A percentile compares a stretch with the other conserved stretches of the same genome.
Evolutionary conservation across 805 yeast species (phyloP).

Genomic region (Ogataea populi-albae): DNA sequence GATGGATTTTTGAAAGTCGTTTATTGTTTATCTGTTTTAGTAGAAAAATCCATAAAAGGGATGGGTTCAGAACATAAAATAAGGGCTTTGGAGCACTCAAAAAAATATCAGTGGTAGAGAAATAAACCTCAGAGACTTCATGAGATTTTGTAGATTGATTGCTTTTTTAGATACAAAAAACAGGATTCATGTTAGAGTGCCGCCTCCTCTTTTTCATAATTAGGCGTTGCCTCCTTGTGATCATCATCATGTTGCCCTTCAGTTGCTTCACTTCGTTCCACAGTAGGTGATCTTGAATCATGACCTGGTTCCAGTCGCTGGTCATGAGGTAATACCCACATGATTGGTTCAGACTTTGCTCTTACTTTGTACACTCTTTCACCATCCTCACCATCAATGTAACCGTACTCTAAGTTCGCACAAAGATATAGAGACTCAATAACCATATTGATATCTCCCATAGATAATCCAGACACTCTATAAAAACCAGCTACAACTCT

Average conservation of each 20-base stretch:
- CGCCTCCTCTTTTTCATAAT: constrained; percentile 1
- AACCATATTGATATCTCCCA: constrained; percentile 51
- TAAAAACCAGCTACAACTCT: constrained; percentile 63
- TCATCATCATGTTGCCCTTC: background rate
- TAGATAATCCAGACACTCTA: constrained; percentile 66
- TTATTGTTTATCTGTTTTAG: background rate
- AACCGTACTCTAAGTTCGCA: constrained; percentile 40
- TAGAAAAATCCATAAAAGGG: too few relatives aligned
- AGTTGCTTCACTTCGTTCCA: constrained; percentile 4
- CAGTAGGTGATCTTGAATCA: constrained; percentile 30
- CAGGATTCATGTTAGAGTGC: constrained; percentile 2
- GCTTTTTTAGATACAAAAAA: background rate
- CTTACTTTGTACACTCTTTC: constrained; percentile 48
- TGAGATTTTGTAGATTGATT: background rate
- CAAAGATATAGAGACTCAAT: constrained; percentile 54
- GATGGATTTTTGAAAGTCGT: background rate
- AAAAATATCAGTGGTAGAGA: too few relatives aligned
- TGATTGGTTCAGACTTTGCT: constrained; percentile 52
- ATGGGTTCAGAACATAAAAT: too few relatives aligned
- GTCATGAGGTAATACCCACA: constrained; percentile 64
- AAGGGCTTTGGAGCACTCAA: too few relatives aligned
- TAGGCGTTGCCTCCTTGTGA: background rate
- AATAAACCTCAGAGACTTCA: background rate
- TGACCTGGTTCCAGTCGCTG: constrained; percentile 46
- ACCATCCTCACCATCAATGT: constrained; percentile 40